A percentile compares a stretch with the other conserved stretches of the same genome.
These are phyloP conservation scores for Ustilago loliicola DNA, from an alignment of 1,284 basidiomycete species.

Conservation along the genomic window DNA sequence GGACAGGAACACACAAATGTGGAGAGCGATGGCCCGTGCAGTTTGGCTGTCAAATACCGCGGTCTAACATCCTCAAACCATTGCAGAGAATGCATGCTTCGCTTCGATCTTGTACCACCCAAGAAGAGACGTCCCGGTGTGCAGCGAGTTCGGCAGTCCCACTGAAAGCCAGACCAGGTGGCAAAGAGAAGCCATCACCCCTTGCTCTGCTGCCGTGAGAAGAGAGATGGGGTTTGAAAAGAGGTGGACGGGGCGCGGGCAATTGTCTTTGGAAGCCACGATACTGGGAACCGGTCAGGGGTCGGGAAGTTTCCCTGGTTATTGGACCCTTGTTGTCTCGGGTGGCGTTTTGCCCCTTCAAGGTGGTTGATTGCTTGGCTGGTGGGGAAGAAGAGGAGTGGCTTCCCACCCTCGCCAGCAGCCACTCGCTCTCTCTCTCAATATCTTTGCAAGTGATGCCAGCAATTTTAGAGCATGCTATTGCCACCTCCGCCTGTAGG, in stretches of 20 bases:
- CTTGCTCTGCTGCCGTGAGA: background rate
- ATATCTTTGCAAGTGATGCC: background rate
- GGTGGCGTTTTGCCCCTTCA: slow-evolving; percentile 17
- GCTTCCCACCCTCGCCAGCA: background rate
- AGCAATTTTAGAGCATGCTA: background rate
- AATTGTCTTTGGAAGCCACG: background rate
- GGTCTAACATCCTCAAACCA: background rate
- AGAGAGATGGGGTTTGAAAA: background rate
- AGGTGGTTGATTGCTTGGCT: background rate
- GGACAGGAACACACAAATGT: background rate
- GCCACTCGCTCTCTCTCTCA: background rate
- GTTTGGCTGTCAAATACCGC: background rate
- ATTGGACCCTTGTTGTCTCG: slow-evolving; percentile 22
- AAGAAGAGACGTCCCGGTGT: background rate
- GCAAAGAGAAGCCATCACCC: background rate
- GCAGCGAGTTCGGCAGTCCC: background rate
- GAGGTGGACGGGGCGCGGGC: background rate
- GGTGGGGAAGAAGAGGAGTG: background rate
- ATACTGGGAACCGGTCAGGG: slow-evolving; percentile 1
- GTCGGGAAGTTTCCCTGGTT: slow-evolving; percentile 3
- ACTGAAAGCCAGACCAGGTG: background rate
- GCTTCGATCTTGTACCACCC: background rate
- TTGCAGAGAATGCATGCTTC: background rate
- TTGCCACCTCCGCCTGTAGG: background rate
- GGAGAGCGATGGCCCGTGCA: slow-evolving; percentile 3